Conservation (phyloP, 805 yeast genomes). For the Suhomyces vadensis region DNA sequence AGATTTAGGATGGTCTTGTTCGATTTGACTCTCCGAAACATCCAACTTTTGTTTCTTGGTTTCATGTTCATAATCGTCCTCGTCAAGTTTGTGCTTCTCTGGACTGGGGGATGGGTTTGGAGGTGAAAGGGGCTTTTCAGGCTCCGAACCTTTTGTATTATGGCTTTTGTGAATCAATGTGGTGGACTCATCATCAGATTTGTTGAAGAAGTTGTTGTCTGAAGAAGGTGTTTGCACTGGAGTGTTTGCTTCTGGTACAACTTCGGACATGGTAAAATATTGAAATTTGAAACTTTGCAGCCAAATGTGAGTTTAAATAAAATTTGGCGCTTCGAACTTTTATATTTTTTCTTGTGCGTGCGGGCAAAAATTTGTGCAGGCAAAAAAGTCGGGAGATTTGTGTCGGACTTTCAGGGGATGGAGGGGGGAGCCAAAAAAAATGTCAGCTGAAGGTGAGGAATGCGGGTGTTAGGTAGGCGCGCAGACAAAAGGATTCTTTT, state of each 20-base stretch:
- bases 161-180: conserved; percentile 8
- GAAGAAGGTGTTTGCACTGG: conserved; percentile 43
- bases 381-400: not conserved
- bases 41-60: conserved; percentile 23
- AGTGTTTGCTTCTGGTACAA: conserved; percentile 34
- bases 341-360: conserved; percentile 1
- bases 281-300: conserved; percentile 1
- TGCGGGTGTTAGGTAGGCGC: conserved; percentile 4
- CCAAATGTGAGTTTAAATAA: conserved; percentile 5
- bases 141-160: conserved; percentile 14
- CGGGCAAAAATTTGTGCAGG: conserved; percentile 3
- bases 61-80: conserved; percentile 21
- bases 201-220: conserved; percentile 26
- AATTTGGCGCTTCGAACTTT: not conserved
- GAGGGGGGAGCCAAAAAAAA: not conserved
- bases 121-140: conserved; percentile 44
- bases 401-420: not conserved
- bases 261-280: conserved; percentile 26
- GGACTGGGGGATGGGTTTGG: conserved; percentile 49
- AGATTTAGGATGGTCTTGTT: not conserved
- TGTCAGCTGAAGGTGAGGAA: not conserved
- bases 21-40: no score
- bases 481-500: conserved; percentile 2
- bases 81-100: conserved; percentile 33
- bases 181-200: conserved; percentile 17